A percentile compares a stretch with the other conserved stretches of the same genome.
phyloP scores from a whole-genome alignment of 2,329 filamentous ascomycete species.

The Fusarium sp. region DNA sequence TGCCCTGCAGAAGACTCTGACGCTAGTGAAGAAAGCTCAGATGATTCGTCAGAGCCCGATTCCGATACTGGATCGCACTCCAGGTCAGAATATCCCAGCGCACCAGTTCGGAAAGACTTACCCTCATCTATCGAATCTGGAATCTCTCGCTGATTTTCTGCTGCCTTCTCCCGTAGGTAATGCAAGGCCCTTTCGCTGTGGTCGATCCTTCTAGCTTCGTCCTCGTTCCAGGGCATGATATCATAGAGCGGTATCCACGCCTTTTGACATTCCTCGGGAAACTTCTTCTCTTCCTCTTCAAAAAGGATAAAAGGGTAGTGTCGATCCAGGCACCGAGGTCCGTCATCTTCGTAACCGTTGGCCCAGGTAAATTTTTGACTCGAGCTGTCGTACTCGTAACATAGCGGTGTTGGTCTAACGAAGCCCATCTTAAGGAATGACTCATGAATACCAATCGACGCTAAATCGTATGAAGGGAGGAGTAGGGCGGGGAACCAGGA shows the following conservation, averaged over 20 bases:
- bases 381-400: constrained; percentile 26
- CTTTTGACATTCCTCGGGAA: constrained; percentile 17
- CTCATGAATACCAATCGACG: not conserved
- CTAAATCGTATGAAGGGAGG: constrained; percentile 20
- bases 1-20: not conserved
- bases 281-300: constrained; percentile 20
- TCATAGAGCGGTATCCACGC: constrained; percentile 27
- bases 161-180: not conserved
- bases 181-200: constrained; percentile 8
- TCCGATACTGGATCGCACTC: not conserved
- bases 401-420: constrained; percentile 14
- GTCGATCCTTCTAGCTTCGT: not conserved
- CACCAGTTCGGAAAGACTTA: not conserved
- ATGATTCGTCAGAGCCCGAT: not conserved
- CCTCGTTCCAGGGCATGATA: constrained; percentile 1
- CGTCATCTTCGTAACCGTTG: constrained; percentile 20
- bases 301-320: constrained; percentile 39
- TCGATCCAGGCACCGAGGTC: not conserved
- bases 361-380: constrained; percentile 14
- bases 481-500: constrained; percentile 19
- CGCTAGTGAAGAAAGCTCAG: not conserved
- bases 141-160: not conserved
- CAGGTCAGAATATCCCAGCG: not conserved
- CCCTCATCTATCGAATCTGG: not conserved
- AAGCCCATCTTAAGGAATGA: constrained; percentile 15